Percentiles rank a stretch among this genome's conserved stretches.
These are phyloP conservation scores for Jamesozyma piceae DNA, from an alignment of 805 yeast genomes.

Conservation along the genomic window DNA sequence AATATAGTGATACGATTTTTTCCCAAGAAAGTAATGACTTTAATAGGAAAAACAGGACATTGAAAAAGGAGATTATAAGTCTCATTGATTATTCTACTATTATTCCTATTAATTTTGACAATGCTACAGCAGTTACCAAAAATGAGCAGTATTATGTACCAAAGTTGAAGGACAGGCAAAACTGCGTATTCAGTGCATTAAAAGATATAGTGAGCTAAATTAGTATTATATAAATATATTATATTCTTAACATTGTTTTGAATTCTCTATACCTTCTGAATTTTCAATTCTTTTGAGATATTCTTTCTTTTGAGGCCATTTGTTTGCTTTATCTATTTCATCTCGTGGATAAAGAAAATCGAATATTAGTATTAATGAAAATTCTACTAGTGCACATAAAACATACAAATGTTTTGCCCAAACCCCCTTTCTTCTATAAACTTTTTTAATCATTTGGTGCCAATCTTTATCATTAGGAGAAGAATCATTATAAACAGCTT, in stretches of 20 bases:
- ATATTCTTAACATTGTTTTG: neutral
- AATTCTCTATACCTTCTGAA: neutral
- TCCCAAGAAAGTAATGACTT: neutral
- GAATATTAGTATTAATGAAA: conserved; percentile 49
- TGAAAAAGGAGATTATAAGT: neutral
- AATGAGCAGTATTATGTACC: neutral
- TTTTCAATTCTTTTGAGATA: neutral
- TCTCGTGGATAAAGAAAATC: conserved; percentile 63
- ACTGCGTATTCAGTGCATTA: neutral
- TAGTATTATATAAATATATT: neutral
- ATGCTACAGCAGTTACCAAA: neutral
- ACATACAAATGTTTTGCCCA: conserved; percentile 84
- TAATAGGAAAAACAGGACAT: neutral
- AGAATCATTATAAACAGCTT: conserved; percentile 33
- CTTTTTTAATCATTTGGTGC: conserved; percentile 49
- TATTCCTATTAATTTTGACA: neutral
- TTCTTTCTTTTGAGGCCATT: conserved; percentile 53
- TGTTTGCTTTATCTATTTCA: conserved; percentile 61
- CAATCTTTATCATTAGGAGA: conserved; percentile 42
- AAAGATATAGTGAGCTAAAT: neutral
- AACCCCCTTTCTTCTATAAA: conserved; percentile 48
- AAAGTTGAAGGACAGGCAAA: neutral
- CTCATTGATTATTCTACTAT: neutral
- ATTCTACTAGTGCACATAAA: conserved; percentile 72
- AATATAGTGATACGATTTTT: neutral